Percentiles rank a stretch among this genome's conserved stretches.
Conservation (phyloP, 768 basidiomycete species). For the Leccinum sublutescens region DNA sequence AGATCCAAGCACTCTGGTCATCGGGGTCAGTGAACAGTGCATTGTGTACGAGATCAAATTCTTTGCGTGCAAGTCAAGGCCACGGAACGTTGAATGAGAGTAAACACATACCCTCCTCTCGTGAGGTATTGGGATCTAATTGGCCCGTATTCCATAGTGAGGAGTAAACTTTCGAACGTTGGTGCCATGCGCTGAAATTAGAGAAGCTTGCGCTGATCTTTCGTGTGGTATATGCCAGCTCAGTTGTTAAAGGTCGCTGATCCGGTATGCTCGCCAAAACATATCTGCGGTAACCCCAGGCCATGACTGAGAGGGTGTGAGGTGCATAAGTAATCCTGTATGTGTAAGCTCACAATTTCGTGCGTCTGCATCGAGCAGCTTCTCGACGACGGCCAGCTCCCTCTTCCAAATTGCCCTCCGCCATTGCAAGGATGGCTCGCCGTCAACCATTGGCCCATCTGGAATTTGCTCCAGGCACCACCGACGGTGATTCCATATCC, state of each 20-base stretch:
- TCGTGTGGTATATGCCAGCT: constrained; percentile 79
- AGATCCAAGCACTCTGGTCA: constrained; percentile 98
- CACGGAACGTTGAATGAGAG: neutral
- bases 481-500: constrained; percentile 97
- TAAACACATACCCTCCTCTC: constrained; percentile 60
- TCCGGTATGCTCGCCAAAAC: constrained; percentile 70
- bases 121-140: constrained; percentile 50
- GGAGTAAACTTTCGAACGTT: constrained; percentile 78
- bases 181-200: constrained; percentile 99
- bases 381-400: constrained; percentile 87
- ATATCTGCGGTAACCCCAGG: constrained; percentile 93
- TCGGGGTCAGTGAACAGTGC: constrained; percentile 96
- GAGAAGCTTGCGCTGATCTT: constrained; percentile 96
- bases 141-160: constrained; percentile 62
- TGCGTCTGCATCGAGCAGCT: constrained; percentile 87
- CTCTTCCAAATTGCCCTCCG: constrained; percentile 76
- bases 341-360: constrained; percentile 74
- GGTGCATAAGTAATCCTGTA: neutral
- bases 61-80: constrained; percentile 39
- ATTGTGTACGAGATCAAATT: constrained; percentile 89
- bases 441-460: constrained; percentile 54
- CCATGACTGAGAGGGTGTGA: constrained; percentile 64
- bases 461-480: constrained; percentile 94
- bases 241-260: constrained; percentile 54
- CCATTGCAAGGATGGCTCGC: constrained; percentile 59